Evolutionary conservation across 1,139 yeast species (phyloP), one percentile per base, ranked within the genome.

Genomic region (Debaryomyces coudertii): DNA sequence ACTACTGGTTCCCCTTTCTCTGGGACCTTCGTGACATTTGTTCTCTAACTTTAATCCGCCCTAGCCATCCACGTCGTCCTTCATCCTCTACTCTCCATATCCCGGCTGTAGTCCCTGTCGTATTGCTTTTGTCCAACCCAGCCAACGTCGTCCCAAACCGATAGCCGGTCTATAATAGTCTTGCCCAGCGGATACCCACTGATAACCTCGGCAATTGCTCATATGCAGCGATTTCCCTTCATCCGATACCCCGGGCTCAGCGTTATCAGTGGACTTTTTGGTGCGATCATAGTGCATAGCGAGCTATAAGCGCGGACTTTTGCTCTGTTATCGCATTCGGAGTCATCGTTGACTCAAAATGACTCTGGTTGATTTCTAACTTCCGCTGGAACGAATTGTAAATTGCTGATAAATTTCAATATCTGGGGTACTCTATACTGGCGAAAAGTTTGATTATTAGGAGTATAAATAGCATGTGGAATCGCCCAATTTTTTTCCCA

Each of bases 381-480:
- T 23, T 50, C 53, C 53, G 53, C 51, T 50, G 51, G 53, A 49
- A 50, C 53, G 53, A 50, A 38, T 14, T 25, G 22, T n/a, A 22
- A 18, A n/a, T 28, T 18, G 24, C 33, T 16, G 24, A 28, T 38
- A 16, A 28, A 27, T 28, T 28, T 38, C 30, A 31, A 36, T 34
- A 36, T 42, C 44, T 42, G 44, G 44, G 44, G 44, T 42, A 42
- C 33, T 38, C 27, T n/a, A 12, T 38, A 28, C 16, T 18, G 18
- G 11, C 12, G 15, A 30, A 7, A 12, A 14, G 31, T 16, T 20
- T 8, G 11, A 18, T 15, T n/a, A 11, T 12, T 14, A 25, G 20
- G 34, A 38, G 41, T 38, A 38, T 38, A 38, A 38, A 38, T 38
- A 28, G 41, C 33, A 38, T 25, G 27, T 11, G 38, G 28, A 35